Conservation (phyloP, 1,284 basidiomycete genomes). For the Violaceomyces palustris region DNA sequence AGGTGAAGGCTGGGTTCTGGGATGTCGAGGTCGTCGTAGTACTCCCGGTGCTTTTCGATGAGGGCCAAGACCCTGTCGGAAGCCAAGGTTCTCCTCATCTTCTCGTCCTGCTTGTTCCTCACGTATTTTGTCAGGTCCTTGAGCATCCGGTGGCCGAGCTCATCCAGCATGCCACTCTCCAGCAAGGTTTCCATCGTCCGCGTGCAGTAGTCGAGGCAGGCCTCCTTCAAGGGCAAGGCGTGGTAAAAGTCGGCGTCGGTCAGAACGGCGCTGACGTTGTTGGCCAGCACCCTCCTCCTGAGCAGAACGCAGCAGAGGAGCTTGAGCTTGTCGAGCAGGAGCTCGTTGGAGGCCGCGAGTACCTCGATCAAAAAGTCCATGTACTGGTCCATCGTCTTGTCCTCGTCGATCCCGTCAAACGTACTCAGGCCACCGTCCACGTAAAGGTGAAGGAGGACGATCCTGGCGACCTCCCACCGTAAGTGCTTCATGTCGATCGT, state of each 20-base stretch:
- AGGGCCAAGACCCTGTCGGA: conserved; percentile 61
- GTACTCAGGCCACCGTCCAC: conserved; percentile 66
- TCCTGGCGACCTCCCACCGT: conserved; percentile 68
- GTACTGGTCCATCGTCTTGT: conserved; percentile 66
- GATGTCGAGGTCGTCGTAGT: conserved; percentile 76
- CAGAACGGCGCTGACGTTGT: conserved; percentile 77
- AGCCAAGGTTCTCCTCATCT: conserved; percentile 66
- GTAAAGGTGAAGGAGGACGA: conserved; percentile 74
- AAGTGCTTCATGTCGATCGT: conserved; percentile 70
- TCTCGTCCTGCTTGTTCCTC: conserved; percentile 63
- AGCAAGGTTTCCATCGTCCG: conserved; percentile 83
- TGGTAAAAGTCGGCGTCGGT: conserved; percentile 76
- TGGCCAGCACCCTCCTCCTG: conserved; percentile 62
- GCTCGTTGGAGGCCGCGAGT: conserved; percentile 79
- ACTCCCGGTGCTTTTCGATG: conserved; percentile 66
- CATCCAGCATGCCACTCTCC: conserved; percentile 71
- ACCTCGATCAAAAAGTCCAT: conserved; percentile 84
- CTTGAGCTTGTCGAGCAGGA: conserved; percentile 78
- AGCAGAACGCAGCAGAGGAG: conserved; percentile 67
- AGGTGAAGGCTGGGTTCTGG: conserved; percentile 59
- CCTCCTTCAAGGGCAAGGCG: conserved; percentile 65
- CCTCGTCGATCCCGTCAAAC: conserved; percentile 59
- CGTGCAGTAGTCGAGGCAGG: conserved; percentile 75
- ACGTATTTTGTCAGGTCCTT: conserved; percentile 66
- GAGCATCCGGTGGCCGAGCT: conserved; percentile 65